Evolutionary conservation across 495 filamentous ascomycete genomes (phyloP), one percentile per base, ranked within the genome.

Genomic region (Tirmania nivea): DNA sequence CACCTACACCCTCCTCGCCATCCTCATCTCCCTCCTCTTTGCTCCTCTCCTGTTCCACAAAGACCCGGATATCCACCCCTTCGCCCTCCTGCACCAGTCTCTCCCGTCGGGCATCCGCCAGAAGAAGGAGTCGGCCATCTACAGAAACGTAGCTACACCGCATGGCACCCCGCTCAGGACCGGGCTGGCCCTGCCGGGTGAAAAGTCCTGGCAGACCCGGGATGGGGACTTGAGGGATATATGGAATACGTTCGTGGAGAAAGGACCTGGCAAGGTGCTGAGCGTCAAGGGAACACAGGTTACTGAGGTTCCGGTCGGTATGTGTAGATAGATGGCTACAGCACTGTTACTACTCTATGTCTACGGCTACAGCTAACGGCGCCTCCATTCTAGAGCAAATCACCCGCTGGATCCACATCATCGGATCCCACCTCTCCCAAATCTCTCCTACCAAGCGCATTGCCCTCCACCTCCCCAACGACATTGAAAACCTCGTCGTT

Each of bases 141-240:
- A 85, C 66, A 77, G 92, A 45, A 83, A 81, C 31, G 72, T 81
- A 17, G 80, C 84, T 50, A 79, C 79, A n/a, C 88, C 87, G 11
- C 78, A 86, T 66, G 81, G 86, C 51, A 82, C 84, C 68, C 83
- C 85, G 8, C 76, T 96, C 12, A 79, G 81, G 54, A 70, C 77
- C 20, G 89, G 90, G 12, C 71, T 99, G 48, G 83, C 81, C 58
- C 83, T 99, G 20, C 72, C 84, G 1, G 83, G 81, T 8, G 79
- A 79, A 21, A 81, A 84, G 16, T 83, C 82, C 66, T 96, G 88
- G 81, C 72, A 78, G 0, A 73, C 72, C 55, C 76, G 81, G 58
- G 79, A 90, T 65, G 90, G 90, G 16, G 90, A 99, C 58, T 71
- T 99, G 54, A 76, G 90, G 49, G 90, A 99, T 66, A 72, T 99